These are phyloP conservation scores for Penicillium soppii DNA, from an alignment of 495 filamentous ascomycete genomes.

Conservation along the genomic window DNA sequence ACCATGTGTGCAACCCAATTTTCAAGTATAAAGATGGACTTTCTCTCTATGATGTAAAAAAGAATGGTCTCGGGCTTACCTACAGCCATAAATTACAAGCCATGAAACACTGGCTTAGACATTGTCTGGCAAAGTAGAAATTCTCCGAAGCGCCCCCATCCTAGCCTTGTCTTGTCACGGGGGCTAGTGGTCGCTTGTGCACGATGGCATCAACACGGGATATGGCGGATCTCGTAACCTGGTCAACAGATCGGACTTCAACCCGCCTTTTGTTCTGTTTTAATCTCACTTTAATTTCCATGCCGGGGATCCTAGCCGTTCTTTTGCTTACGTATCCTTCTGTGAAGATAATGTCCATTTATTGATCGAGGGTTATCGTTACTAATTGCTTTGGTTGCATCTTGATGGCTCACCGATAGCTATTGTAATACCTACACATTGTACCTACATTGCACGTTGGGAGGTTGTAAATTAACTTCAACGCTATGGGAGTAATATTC, in stretches of 20 bases:
- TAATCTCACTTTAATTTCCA: neutral
- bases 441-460: too few species aligned
- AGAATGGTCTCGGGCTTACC: too few species aligned
- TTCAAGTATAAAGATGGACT: neutral
- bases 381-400: neutral
- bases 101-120: conserved; percentile 9
- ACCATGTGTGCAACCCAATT: conserved; percentile 4
- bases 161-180: conserved; percentile 7
- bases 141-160: conserved; percentile 21
- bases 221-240: neutral
- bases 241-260: conserved; percentile 18
- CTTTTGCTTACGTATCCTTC: neutral
- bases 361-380: neutral
- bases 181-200: conserved; percentile 23
- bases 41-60: too few species aligned
- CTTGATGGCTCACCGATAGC: too few species aligned
- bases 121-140: conserved; percentile 1
- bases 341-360: too few species aligned
- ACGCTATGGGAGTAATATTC: too few species aligned
- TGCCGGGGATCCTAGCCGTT: neutral
- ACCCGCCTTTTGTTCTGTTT: conserved; percentile 6
- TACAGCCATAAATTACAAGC: conserved; percentile 1
- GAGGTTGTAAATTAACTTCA: too few species aligned
- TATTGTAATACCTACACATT: too few species aligned
- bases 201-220: conserved; percentile 24